Evolutionary conservation across 306 rosid species (phyloP), one percentile per base, ranked within the genome.

Genomic region (Prunus mume): DNA sequence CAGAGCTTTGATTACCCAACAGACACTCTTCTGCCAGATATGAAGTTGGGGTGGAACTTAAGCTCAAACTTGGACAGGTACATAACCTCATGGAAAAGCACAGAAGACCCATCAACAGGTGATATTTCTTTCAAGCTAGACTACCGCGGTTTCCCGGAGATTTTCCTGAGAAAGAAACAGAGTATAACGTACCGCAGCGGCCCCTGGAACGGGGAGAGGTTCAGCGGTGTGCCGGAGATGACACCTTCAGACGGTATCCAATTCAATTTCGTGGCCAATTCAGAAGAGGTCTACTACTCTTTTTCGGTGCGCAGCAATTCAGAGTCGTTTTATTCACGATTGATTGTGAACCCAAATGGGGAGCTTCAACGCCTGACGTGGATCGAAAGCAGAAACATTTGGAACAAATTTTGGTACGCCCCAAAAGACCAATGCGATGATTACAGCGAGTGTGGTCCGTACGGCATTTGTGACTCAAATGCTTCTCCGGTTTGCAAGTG

Each of bases 171-270:
- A 32, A 8, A 68, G 3, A 75, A 78, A 19, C 34, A 73, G 9
- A 10, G 0, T 0, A 54, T 2, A 22, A 5, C 0, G 0, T 87
- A 85, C 34, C 78, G 96, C 61, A 90, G 94, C 60, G 98, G 98
- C 10, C 91, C 94, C 3, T 93, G 98, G 98, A 93, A 93, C 24
- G 98, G 98, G 2, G 47, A 65, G 18, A 77, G 98, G 54, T 90
- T 93, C 72, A 87, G 94, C 5, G 98, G 98, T 10, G 92, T 92
- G 3, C 96, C 96, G 0, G 96, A 89, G 74, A 92, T 92, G 97
- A 25, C 0, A 11, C 69, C 12, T 66, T 62, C 0, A 67, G 30
- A 71, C 46, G 87, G 87, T 0, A 61, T 92, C 0, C 17, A 18
- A 1, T 92, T 90, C 62, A 27, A 8, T 3, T 88, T 92, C 18